Base-by-base conservation (phyloP, 108 stramenopile genomes). In the Chaetoceros tenuissimus region DNA sequence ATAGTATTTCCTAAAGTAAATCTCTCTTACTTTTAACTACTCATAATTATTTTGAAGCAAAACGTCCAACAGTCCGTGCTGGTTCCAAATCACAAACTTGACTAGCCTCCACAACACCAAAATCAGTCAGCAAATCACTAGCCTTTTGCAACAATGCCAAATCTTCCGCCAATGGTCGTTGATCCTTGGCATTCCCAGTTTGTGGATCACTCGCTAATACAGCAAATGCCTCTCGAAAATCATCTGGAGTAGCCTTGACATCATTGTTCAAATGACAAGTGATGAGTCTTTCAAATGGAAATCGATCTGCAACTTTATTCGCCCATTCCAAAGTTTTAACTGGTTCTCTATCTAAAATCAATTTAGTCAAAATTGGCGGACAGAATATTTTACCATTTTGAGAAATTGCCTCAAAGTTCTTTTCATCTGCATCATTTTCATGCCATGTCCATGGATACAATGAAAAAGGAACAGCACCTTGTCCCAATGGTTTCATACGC, bases 231-330 rank as follows among this genome's bases (percentile, higher is more conserved):
- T 59, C 56, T 0, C 53, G 66, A 72, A 96, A 94, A 44, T 94
- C 91, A 28, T 60, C 52, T 19, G 68, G 75, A 26, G 24, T 57
- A 27, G 72, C 68, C 57, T 57, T 55, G 49, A 92, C 60, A 55
- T 89, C 68, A 60, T 96, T 94, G 53, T 90, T 91, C 48, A 93
- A 72, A 61, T 96, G 95, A 47, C 83, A 75, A 3, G 91, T 89
- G 58, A 96, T 70, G 31, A 96, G 71, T 23, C 85, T 85, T 25
- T 78, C 54, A 66, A 93, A 87, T n/a, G 75, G 72, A 55, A 89
- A 89, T 53, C 91, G 87, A 24, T 59, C 27, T 3, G 67, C 57
- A 17, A 96, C 82, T 2, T 71, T 61, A 55, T 89, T 74, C n/a
- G 82, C 93, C 87, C 87, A 94, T 27, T 70, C 85, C 59, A 87